Evolutionary conservation across 345 rosid genomes (phyloP).

Genomic region (Carallia brachiata): DNA sequence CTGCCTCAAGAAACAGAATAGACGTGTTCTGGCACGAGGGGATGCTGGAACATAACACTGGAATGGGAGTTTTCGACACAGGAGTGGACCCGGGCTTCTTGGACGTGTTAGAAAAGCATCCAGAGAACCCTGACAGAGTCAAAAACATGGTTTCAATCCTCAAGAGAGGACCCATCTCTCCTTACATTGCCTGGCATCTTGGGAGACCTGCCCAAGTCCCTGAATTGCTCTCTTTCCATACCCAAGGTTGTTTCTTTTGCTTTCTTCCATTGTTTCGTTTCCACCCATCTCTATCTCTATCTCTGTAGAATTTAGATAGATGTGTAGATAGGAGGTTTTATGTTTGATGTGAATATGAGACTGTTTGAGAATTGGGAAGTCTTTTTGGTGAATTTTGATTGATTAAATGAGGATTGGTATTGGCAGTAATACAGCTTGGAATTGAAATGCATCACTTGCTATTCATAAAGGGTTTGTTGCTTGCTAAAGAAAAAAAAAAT

Average conservation of each 20-base stretch:
- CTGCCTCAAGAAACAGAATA: constrained; percentile 25
- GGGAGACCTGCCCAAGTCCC: constrained; percentile 53
- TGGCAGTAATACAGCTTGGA: too few species aligned
- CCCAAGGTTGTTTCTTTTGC: constrained; percentile 39
- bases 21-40: constrained; percentile 85
- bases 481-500: too few species aligned
- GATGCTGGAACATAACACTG: constrained; percentile 69
- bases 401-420: too few species aligned
- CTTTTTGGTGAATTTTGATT: too few species aligned
- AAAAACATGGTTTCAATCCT: constrained; percentile 86
- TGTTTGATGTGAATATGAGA: too few species aligned
- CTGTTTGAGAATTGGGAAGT: too few species aligned
- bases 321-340: too few species aligned
- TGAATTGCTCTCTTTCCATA: constrained; percentile 71
- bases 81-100: constrained; percentile 69
- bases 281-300: constrained; percentile 16
- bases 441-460: too few species aligned
- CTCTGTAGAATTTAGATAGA: too few species aligned
- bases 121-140: constrained; percentile 74
- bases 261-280: background rate
- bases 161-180: constrained; percentile 69
- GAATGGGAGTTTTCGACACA: constrained; percentile 65
- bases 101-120: constrained; percentile 74
- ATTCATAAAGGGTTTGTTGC: too few species aligned
- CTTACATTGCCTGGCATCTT: constrained; percentile 60